phyloP scores from a whole-genome alignment of 371 early-diverging fungal genomes.

The Capniomyces stellatus region DNA sequence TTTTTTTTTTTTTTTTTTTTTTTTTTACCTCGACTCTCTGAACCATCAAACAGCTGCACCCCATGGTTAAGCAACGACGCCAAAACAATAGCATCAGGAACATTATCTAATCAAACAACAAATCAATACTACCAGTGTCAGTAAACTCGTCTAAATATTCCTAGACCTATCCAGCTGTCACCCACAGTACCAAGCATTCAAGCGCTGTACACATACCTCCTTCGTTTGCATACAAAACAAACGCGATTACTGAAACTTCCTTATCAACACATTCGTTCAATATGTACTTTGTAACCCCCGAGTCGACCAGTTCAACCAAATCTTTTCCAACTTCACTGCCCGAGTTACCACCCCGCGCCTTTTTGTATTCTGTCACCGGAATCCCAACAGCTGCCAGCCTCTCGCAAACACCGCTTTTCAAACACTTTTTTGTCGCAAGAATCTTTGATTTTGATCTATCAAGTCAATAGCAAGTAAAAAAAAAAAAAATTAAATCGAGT shows the following conservation, averaged over 20 bases:
- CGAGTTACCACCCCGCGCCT: not conserved
- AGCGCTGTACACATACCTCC: constrained; percentile 15
- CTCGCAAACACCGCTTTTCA: no score
- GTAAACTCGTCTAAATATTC: not conserved
- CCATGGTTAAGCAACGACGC: constrained; percentile 37
- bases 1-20: no score
- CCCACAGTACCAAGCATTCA: not conserved
- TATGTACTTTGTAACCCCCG: constrained; percentile 14
- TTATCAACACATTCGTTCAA: constrained; percentile 9
- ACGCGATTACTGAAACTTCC: constrained; percentile 24
- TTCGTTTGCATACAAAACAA: constrained; percentile 50
- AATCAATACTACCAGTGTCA: no score
- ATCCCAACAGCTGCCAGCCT: no score
- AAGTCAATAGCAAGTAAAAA: no score
- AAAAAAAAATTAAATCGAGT: no score
- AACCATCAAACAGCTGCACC: no score
- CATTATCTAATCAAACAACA: constrained; percentile 30
- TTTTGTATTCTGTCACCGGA: constrained; percentile 2
- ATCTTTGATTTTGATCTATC: not conserved
- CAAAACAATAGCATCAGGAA: constrained; percentile 40
- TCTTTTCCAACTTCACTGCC: constrained; percentile 3
- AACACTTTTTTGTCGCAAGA: no score
- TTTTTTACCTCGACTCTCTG: no score
- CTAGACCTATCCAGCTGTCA: not conserved
- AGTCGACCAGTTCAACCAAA: constrained; percentile 6